Conservation (phyloP, 768 basidiomycete species). For the Suillus bovinus region DNA sequence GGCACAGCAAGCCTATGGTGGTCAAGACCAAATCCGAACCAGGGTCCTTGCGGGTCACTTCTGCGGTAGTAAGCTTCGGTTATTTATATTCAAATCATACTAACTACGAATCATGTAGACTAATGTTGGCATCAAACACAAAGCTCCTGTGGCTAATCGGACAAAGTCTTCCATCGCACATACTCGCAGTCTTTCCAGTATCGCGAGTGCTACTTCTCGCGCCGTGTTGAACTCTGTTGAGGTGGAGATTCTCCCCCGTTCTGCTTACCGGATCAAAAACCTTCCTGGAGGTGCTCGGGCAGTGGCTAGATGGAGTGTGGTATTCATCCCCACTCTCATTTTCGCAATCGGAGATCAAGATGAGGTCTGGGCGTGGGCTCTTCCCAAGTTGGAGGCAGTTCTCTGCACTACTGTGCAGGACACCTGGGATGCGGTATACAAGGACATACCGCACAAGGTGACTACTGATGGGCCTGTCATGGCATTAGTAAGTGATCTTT, state of each 20-base stretch:
- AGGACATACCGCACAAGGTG: constrained; percentile 8
- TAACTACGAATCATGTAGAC: neutral
- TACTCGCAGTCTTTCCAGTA: neutral
- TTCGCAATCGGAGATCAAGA: neutral
- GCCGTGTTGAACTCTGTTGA: neutral
- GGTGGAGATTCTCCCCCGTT: neutral
- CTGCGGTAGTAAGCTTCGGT: no score
- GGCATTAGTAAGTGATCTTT: neutral
- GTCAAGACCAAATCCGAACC: neutral
- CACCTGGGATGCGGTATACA: constrained; percentile 8
- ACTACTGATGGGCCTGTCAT: constrained; percentile 8
- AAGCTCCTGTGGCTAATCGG: neutral
- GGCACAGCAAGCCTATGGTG: neutral
- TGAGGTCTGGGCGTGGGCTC: neutral
- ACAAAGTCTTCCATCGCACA: neutral
- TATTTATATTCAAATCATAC: neutral
- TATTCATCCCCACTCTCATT: neutral
- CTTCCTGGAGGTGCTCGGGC: neutral
- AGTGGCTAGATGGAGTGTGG: neutral
- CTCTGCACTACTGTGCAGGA: no score
- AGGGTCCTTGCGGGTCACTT: no score
- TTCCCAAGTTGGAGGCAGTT: no score
- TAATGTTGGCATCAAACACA: neutral
- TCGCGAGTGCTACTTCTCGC: neutral
- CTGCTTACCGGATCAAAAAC: neutral